phyloP scores from a whole-genome alignment of 495 filamentous ascomycete species.

The Hypoxylon lienhwacheense region DNA sequence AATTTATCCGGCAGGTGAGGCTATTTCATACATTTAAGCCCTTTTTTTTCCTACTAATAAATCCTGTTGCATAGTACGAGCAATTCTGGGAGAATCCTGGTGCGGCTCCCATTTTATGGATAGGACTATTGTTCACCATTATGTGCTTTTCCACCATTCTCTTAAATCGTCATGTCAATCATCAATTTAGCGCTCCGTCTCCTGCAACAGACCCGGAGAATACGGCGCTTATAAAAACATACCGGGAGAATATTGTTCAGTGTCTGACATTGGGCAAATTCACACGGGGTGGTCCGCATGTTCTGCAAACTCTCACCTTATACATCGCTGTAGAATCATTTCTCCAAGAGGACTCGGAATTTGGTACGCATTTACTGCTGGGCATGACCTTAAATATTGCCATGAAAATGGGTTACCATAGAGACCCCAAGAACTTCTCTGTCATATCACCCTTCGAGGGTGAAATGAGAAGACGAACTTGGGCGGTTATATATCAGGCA shows the following conservation, averaged over 20 bases:
- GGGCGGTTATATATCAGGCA: slow-evolving; percentile 42
- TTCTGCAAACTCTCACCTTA: slow-evolving; percentile 39
- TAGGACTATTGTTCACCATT: slow-evolving; percentile 40
- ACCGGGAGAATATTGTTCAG: slow-evolving; percentile 41
- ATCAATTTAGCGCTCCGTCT: not conserved
- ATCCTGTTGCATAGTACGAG: slow-evolving; percentile 31
- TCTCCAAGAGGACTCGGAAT: slow-evolving; percentile 33
- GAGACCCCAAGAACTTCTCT: slow-evolving; percentile 55
- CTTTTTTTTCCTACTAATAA: not conserved
- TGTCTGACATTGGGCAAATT: slow-evolving; percentile 42
- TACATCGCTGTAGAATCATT: slow-evolving; percentile 39
- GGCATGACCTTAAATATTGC: slow-evolving; percentile 46
- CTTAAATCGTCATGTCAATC: slow-evolving; percentile 6
- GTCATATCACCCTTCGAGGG: slow-evolving; percentile 46
- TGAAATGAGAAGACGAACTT: slow-evolving; percentile 42
- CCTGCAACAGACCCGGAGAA: slow-evolving; percentile 3
- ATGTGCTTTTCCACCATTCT: slow-evolving; percentile 30
- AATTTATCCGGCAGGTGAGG: slow-evolving; percentile 42
- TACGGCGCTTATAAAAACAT: slow-evolving; percentile 12
- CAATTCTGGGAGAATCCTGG: slow-evolving; percentile 36
- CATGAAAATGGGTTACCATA: slow-evolving; percentile 60
- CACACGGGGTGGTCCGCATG: slow-evolving; percentile 39
- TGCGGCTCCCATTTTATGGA: slow-evolving; percentile 37
- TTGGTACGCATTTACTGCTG: slow-evolving; percentile 39
- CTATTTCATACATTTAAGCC: not conserved